Percentiles rank a stretch among this genome's conserved stretches.
Evolutionary conservation across 2,329 filamentous ascomycete genomes (phyloP).

Genomic region (Colletotrichum sp.): DNA sequence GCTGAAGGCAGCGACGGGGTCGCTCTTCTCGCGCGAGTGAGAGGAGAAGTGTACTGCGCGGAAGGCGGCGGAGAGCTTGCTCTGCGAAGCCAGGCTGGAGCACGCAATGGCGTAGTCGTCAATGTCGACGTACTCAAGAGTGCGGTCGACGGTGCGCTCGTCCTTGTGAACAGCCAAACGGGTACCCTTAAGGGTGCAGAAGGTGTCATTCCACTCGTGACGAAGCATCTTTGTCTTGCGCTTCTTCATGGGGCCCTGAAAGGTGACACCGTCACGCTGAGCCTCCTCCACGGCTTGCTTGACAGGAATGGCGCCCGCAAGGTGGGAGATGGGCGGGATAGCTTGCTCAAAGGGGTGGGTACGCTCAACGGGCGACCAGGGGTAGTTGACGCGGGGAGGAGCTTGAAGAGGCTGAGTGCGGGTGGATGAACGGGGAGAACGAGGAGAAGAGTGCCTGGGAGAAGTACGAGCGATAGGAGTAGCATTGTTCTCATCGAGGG

Average conservation of each 20-base stretch:
- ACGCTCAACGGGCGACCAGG: constrained; percentile 59
- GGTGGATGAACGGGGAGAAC: constrained; percentile 31
- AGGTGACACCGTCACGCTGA: constrained; percentile 61
- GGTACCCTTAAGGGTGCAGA: constrained; percentile 83
- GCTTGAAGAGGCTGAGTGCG: constrained; percentile 47
- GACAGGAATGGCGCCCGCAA: constrained; percentile 23
- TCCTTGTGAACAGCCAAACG: constrained; percentile 79
- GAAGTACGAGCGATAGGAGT: constrained; percentile 41
- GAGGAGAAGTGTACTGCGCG: constrained; percentile 74
- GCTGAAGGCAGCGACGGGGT: constrained; percentile 72
- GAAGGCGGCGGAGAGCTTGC: constrained; percentile 87
- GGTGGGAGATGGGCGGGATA: constrained; percentile 38
- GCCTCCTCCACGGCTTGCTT: constrained; percentile 30
- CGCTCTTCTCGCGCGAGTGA: constrained; percentile 56
- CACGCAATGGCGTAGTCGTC: constrained; percentile 90
- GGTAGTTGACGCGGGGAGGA: constrained; percentile 60
- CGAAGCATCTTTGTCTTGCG: constrained; percentile 87
- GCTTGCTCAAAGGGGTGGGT: constrained; percentile 48
- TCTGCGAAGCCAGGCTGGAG: constrained; percentile 74
- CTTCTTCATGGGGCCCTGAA: constrained; percentile 93
- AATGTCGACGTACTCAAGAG: constrained; percentile 82
- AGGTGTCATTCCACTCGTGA: constrained; percentile 92
- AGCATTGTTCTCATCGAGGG: constrained; percentile 69
- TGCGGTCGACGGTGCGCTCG: constrained; percentile 52
- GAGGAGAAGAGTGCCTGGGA: constrained; percentile 40